Base-by-base conservation (phyloP, 768 basidiomycete species). In the Hericium rajendrae region DNA sequence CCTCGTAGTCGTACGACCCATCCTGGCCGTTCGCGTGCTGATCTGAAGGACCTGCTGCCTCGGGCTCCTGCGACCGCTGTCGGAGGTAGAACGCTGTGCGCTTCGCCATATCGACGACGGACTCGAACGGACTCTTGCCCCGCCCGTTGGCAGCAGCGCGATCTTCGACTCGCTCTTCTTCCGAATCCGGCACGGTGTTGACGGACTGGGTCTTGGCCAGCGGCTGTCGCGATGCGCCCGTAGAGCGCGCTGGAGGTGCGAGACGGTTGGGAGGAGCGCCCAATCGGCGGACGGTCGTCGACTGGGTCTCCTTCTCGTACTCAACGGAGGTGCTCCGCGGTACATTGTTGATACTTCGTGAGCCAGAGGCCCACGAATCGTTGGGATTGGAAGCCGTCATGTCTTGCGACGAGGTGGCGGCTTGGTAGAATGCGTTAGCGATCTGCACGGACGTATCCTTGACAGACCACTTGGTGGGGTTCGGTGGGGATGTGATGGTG, bases 381-480 rank as follows among this genome's bases (percentile, higher is more conserved):
- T 87, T 86, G 28, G 82, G 81, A 62, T 78, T 81, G 63, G 67
- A 71, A 37, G 73, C 58, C 58, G 60, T 56, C 56, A 55, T 60
- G 15, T 63, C 62, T 46, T 58, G 43, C 40, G 67, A 72, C 3
- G 66, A 65, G 52, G 67, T 73, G 20, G 79, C 86, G 18, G 91
- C 91, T 68, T 85, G 83, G 62, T 76, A 74, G 66, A 94, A 88
- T 32, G 91, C 91, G 64, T 81, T 80, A 10, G 90, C 91, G 65
- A 91, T 85, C 70, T 90, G 88, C 53, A 93, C 91, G 18, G 89
- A 85, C 48, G 91, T 93, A 70, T 90, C 88, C 65, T 86, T 86
- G 58, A 89, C 81, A 58, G 69, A 67, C 85, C 85, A 88, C 76
- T 76, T 82, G 64, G 83, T 78, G 43, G 89, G 88, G 53, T 83